Percentiles rank a stretch among this genome's conserved stretches.
Conservation (phyloP, 441 rosid genomes). For the Kokia cookei region DNA sequence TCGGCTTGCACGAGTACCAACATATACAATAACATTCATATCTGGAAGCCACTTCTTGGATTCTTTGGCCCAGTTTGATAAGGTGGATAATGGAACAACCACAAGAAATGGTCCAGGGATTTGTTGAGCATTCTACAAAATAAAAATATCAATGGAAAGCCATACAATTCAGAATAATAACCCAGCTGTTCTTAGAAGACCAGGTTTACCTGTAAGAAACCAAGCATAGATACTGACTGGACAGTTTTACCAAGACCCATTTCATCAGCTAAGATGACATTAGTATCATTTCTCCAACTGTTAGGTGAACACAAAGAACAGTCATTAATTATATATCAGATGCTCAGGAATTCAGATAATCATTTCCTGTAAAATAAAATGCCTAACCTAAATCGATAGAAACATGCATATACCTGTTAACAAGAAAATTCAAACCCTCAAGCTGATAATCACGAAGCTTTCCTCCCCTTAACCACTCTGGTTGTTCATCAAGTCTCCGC, state of each 20-base stretch:
- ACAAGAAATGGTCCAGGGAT: constrained; percentile 99
- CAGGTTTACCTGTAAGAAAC: constrained; percentile 80
- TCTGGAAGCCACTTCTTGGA: constrained; percentile 98
- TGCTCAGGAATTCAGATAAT: not conserved
- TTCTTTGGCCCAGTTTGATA: constrained; percentile 99
- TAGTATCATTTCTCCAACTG: constrained; percentile 99
- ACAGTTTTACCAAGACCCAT: constrained; percentile 99
- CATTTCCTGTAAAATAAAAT: constrained; percentile 7
- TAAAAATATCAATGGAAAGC: constrained; percentile 12
- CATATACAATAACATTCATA: constrained; percentile 89
- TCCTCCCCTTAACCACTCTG: constrained; percentile 96
- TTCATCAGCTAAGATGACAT: constrained; percentile 99
- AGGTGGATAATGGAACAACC: constrained; percentile 94
- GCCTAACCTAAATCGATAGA: not conserved
- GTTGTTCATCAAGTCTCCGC: constrained; percentile 98
- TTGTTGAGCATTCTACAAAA: constrained; percentile 82
- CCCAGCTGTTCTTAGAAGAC: constrained; percentile 1
- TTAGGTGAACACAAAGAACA: constrained; percentile 9
- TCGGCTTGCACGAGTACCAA: constrained; percentile 98
- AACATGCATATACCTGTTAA: constrained; percentile 67
- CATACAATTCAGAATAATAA: not conserved
- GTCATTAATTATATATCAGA: constrained; percentile 14
- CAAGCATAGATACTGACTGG: constrained; percentile 99
- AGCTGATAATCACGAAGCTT: constrained; percentile 98
- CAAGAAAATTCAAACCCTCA: constrained; percentile 97